Base-by-base conservation (phyloP, 306 rosid species). In the Trifolium repens region DNA sequence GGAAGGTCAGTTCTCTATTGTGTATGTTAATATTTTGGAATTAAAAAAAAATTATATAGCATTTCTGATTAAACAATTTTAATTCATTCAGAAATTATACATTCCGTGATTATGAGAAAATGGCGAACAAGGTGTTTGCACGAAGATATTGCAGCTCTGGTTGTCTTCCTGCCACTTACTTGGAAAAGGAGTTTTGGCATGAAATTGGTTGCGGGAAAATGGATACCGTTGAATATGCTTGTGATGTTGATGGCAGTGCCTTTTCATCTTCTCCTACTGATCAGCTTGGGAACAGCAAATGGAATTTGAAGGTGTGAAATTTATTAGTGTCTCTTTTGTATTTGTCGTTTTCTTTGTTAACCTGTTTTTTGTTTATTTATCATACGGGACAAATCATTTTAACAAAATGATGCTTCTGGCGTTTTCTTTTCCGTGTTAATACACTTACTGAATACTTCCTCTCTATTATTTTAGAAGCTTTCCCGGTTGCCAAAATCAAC, bases 231-330 rank as follows among this genome's bases (percentile, higher is more conserved):
- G 98, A 96, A 76, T 96, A 96, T 87, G 99, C 99, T 42, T 96
- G 99, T 82, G 98, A 96, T 81, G 93, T 96, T 82, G 99, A 96
- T 68, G 99, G 99, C 71, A 92, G 93, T 85, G 98, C 99, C 55
- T 96, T 96, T 83, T 90, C 99, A 14, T 85, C 91, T 86, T 96
- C 96, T 85, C 87, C 86, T 54, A 80, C 77, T 44, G 99, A 92
- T 80, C 89, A 84, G 85, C 98, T 96, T 80, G 99, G 93, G 74
- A 89, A 66, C 74, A 88, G 99, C 91, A 92, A 88, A 78, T 96
- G 99, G 97, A 96, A 96, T 85, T 88, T 96, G 79, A 89, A 96
- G 99, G 99, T 96, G 52, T 67, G 79, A 78, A 85, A 84, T 82
- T 72, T 82, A 65, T 78, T 73, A 52, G 39, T 62, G 30, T 43